Conservation (phyloP, 2,329 filamentous ascomycete species). For the Penicillium sp. region DNA sequence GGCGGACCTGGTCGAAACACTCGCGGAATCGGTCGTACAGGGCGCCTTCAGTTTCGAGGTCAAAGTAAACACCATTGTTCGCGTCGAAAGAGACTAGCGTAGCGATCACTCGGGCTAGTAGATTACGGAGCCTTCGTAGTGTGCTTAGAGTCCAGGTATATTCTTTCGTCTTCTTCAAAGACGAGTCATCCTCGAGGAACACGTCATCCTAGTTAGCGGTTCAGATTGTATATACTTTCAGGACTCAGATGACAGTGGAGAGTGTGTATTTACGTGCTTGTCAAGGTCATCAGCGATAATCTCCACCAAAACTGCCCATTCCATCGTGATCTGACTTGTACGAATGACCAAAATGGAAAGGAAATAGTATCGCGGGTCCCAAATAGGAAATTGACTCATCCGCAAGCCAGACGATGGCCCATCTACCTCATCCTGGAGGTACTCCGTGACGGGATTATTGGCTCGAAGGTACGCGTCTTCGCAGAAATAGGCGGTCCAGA, state of each 20-base stretch:
- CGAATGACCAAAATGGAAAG: constrained; percentile 3
- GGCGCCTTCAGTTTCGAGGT: constrained; percentile 4
- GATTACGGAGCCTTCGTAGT: neutral
- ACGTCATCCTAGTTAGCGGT: neutral
- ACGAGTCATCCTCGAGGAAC: neutral
- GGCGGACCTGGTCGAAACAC: constrained; percentile 1
- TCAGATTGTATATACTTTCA: neutral
- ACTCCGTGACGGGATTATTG: neutral
- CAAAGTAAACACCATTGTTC: constrained; percentile 9
- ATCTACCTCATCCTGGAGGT: neutral
- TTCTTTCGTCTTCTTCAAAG: neutral
- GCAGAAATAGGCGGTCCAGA: constrained; percentile 9
- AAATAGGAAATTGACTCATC: neutral
- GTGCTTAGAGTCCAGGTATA: neutral
- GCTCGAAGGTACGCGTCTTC: neutral
- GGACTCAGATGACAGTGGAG: neutral
- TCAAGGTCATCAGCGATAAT: neutral
- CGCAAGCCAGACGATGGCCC: neutral
- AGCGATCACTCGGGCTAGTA: neutral
- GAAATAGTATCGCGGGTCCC: constrained; percentile 11
- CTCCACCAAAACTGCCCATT: constrained; percentile 3
- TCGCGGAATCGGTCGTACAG: constrained; percentile 6
- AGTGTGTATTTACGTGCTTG: neutral
- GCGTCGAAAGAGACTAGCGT: neutral
- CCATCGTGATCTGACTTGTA: constrained; percentile 4